A percentile compares a stretch with the other conserved stretches of the same genome.
phyloP scores from a whole-genome alignment of 257 asterid species.

The Gentiana macrophylla region DNA sequence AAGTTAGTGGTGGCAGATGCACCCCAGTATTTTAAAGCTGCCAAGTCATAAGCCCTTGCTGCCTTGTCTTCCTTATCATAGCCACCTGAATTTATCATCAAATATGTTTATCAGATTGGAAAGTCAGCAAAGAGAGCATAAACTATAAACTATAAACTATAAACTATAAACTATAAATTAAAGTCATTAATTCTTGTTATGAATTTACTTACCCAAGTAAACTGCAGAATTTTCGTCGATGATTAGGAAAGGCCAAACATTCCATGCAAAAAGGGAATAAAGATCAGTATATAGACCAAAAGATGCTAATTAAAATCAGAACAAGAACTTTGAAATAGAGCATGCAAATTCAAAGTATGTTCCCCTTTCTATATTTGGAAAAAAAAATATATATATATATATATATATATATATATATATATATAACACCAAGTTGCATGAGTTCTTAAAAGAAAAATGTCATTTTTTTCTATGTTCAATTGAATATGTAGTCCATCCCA shows the following conservation, averaged over 20 bases:
- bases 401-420: too few species aligned
- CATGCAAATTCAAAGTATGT: slow-evolving; percentile 5
- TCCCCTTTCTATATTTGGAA: background rate
- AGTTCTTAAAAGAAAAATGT: too few species aligned
- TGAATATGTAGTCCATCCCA: too few species aligned
- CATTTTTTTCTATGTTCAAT: too few species aligned
- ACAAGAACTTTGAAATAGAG: too few species aligned
- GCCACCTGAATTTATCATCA: slow-evolving; percentile 44
- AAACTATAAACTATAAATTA: too few species aligned
- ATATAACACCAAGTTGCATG: too few species aligned
- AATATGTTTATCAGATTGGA: background rate
- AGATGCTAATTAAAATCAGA: slow-evolving; percentile 10
- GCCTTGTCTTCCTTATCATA: slow-evolving; percentile 90
- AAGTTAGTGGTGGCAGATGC: slow-evolving; percentile 72
- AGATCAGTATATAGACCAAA: slow-evolving; percentile 8
- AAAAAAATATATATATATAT: too few species aligned
- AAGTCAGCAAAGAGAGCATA: too few species aligned
- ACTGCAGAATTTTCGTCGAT: slow-evolving; percentile 43
- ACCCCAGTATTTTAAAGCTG: slow-evolving; percentile 93
- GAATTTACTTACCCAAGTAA: slow-evolving; percentile 57
- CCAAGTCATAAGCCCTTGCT: slow-evolving; percentile 84
- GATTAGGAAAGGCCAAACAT: slow-evolving; percentile 19
- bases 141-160: too few species aligned
- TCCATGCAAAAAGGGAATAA: slow-evolving; percentile 27
- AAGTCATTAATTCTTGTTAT: background rate